A percentile compares a stretch with the other conserved stretches of the same genome.
phyloP scores from a whole-genome alignment of 1,139 yeast genomes.

The Yamadazyma diospyri region DNA sequence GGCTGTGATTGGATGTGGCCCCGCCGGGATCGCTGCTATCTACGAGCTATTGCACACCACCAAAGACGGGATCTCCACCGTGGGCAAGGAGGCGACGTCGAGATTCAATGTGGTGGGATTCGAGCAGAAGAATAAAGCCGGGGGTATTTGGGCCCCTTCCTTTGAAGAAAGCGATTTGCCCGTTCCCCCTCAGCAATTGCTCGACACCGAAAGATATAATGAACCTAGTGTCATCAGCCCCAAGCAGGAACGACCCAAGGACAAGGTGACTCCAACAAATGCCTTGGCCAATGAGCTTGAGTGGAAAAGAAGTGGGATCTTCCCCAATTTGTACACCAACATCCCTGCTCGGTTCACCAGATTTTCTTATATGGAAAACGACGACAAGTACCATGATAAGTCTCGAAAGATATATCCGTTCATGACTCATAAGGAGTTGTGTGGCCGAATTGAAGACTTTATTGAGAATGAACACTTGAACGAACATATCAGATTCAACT shows the following conservation, averaged over 20 bases:
- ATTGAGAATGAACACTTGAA: slow-evolving; percentile 26
- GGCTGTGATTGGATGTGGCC: slow-evolving; percentile 38
- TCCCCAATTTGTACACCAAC: slow-evolving; percentile 43
- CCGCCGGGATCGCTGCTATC: slow-evolving; percentile 34
- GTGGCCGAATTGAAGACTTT: slow-evolving; percentile 26
- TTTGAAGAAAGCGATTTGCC: slow-evolving; percentile 22
- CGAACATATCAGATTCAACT: slow-evolving; percentile 32
- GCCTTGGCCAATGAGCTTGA: slow-evolving; percentile 19
- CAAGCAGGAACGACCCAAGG: slow-evolving; percentile 16
- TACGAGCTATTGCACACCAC: slow-evolving; percentile 34
- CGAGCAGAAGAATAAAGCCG: slow-evolving; percentile 30
- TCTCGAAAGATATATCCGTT: slow-evolving; percentile 34
- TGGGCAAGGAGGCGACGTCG: slow-evolving; percentile 17
- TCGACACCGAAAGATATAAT: slow-evolving; percentile 26
- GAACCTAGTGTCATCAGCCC: slow-evolving; percentile 27
- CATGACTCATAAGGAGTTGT: slow-evolving; percentile 37
- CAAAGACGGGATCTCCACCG: slow-evolving; percentile 27
- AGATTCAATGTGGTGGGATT: slow-evolving; percentile 30
- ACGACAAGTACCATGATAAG: slow-evolving; percentile 23
- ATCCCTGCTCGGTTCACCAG: slow-evolving; percentile 43
- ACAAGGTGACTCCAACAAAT: slow-evolving; percentile 11
- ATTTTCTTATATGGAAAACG: slow-evolving; percentile 36
- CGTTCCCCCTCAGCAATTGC: slow-evolving; percentile 27
- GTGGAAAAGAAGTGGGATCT: slow-evolving; percentile 44
- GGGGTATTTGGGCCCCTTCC: slow-evolving; percentile 35